Evolutionary conservation across 345 rosid species (phyloP), one percentile per base, ranked within the genome.

Genomic region (Lepidium sativum): DNA sequence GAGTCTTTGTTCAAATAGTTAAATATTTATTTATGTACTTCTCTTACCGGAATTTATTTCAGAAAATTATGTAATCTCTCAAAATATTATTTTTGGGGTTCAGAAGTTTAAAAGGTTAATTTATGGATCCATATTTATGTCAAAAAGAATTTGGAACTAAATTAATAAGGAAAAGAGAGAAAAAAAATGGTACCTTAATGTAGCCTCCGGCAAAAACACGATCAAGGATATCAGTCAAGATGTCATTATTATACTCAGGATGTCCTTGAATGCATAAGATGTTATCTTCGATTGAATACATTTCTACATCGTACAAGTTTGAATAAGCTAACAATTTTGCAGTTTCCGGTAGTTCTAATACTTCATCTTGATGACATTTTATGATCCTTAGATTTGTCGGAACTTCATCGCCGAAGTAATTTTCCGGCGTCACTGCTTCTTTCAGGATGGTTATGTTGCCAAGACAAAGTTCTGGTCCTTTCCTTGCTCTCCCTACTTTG

Each of bases 231-330:
- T 78, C 77, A 48, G 4, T 66, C 34, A 91, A 78, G 35, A 88
- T 86, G 68, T 86, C 96, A 18, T 81, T 82, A 67, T 88, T 82
- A 82, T 88, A 86, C 75, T 91, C 98, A 13, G 92, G 96, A 63
- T 91, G 95, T 31, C 98, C 96, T 59, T 91, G 98, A 63, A 91
- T 88, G 15, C 95, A 92, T 13, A 86, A 60, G n/a, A n/a, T n/a
- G n/a, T n/a, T n/a, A n/a, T n/a, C n/a, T n/a, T n/a, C n/a, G n/a
- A n/a, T n/a, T n/a, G n/a, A n/a, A n/a, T n/a, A n/a, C n/a, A n/a
- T n/a, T n/a, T n/a, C n/a, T n/a, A n/a, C n/a, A n/a, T n/a, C n/a
- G n/a, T n/a, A n/a, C n/a, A n/a, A n/a, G n/a, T n/a, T n/a, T n/a
- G n/a, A n/a, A n/a, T 75, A 86, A 6, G 87, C 98, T 13, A 91